Percentiles rank a stretch among this genome's conserved stretches.
phyloP scores from a whole-genome alignment of 1,284 basidiomycete genomes.

The Apiotrichum akiyoshidainum region DNA sequence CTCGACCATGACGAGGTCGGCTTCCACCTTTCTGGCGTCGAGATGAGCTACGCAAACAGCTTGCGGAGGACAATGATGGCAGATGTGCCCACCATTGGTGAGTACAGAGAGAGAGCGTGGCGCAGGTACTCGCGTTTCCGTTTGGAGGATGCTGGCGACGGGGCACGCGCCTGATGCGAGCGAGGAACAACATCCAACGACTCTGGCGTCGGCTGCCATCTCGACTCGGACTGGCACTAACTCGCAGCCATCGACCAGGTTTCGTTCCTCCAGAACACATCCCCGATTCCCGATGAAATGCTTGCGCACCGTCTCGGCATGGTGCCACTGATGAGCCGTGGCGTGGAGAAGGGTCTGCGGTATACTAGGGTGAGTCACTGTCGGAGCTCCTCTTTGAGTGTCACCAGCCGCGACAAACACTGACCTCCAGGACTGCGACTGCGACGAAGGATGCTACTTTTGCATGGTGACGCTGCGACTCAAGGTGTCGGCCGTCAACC shows the following conservation, averaged over 20 bases:
- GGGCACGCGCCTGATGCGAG: too few species aligned
- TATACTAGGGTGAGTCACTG: conserved; percentile 51
- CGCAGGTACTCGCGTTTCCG: background rate
- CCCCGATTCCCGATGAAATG: conserved; percentile 95
- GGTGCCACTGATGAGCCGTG: conserved; percentile 81
- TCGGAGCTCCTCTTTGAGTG: too few species aligned
- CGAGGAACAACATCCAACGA: too few species aligned
- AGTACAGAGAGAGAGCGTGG: conserved; percentile 39
- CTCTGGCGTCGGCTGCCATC: background rate
- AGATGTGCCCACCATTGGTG: conserved; percentile 89
- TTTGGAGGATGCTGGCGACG: background rate
- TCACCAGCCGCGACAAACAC: background rate
- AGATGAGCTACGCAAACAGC: conserved; percentile 88
- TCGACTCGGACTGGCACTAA: background rate
- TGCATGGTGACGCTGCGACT: conserved; percentile 49
- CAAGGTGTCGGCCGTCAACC: conserved; percentile 31
- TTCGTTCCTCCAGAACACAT: conserved; percentile 85
- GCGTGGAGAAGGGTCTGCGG: conserved; percentile 78
- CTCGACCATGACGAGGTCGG: conserved; percentile 74
- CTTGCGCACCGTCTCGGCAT: conserved; percentile 93
- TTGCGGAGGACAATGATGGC: conserved; percentile 86
- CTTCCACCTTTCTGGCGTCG: conserved; percentile 88
- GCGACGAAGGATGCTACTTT: conserved; percentile 52
- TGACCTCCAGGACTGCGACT: conserved; percentile 46
- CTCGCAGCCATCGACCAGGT: conserved; percentile 89